Conservation (phyloP, 2,329 filamentous ascomycete species). For the Coniochaeta sp. region DNA sequence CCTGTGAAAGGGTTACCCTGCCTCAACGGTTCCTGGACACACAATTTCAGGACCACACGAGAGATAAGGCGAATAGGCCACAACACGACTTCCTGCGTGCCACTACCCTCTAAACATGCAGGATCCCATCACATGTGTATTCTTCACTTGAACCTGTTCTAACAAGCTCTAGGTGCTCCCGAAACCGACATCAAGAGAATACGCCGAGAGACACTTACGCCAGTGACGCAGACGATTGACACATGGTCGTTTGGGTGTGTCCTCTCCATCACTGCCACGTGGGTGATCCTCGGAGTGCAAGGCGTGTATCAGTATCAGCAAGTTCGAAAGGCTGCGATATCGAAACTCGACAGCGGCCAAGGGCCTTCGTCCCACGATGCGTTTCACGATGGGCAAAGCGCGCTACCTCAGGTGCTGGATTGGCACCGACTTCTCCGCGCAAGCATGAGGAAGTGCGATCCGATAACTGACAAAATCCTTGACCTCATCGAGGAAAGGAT, state of each 20-base stretch:
- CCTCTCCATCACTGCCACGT: neutral
- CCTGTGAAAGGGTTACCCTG: too few species aligned
- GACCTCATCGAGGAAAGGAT: constrained; percentile 1
- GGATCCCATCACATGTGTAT: too few species aligned
- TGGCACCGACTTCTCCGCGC: constrained; percentile 1
- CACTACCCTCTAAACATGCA: too few species aligned
- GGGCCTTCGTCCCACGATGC: neutral
- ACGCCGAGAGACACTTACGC: neutral
- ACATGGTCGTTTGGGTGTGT: constrained; percentile 3
- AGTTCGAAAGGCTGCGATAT: neutral
- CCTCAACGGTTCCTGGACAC: too few species aligned
- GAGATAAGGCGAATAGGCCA: too few species aligned
- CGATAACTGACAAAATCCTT: neutral
- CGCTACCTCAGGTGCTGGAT: neutral
- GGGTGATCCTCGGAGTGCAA: neutral
- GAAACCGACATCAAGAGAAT: neutral
- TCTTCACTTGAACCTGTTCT: too few species aligned
- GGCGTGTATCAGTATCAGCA: neutral
- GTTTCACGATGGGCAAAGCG: neutral
- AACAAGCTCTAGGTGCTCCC: neutral
- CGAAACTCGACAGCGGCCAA: neutral
- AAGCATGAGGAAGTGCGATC: neutral
- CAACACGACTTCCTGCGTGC: too few species aligned
- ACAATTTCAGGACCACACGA: too few species aligned
- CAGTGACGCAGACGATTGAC: neutral